Evolutionary conservation across 2,329 filamentous ascomycete genomes (phyloP).

Genomic region (Didymella lethalis): DNA sequence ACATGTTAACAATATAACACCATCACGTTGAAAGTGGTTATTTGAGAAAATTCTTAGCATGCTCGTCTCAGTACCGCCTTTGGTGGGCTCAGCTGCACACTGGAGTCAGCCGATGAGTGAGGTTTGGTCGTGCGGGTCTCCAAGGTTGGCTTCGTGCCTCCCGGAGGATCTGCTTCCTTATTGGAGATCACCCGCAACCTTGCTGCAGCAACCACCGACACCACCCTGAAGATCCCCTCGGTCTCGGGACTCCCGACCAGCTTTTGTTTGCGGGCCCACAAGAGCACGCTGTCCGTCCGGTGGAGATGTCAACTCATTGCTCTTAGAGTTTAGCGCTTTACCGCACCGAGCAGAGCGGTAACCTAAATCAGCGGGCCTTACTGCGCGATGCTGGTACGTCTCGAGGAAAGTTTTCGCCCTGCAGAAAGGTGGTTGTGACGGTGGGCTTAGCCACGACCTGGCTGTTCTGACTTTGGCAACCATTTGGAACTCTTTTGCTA

Average conservation of each 20-base stretch:
- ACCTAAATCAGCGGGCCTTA: neutral
- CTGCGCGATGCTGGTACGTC: conserved; percentile 1
- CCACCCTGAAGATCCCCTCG: neutral
- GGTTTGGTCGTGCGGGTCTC: conserved; percentile 2
- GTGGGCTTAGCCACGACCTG: conserved; percentile 1
- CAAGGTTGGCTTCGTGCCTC: neutral
- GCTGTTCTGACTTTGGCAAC: neutral
- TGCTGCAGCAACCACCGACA: neutral
- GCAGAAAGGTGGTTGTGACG: neutral
- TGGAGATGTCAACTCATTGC: neutral
- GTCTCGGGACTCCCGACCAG: neutral
- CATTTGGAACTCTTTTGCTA: neutral
- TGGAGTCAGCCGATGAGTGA: neutral
- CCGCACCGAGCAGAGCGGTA: neutral
- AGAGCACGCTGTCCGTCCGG: neutral
- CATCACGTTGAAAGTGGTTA: too few species aligned
- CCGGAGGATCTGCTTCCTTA: conserved; percentile 1
- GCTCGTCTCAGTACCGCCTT: too few species aligned
- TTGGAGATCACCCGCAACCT: neutral
- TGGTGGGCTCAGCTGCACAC: too few species aligned
- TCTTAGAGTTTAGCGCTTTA: neutral
- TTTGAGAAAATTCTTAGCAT: too few species aligned
- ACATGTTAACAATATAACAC: too few species aligned
- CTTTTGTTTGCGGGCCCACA: neutral
- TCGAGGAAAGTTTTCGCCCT: conserved; percentile 3